A percentile compares a stretch with the other conserved stretches of the same genome.
These are phyloP conservation scores for Raffaelea albimanens DNA, from an alignment of 2,329 filamentous ascomycete genomes.

Conservation along the genomic window DNA sequence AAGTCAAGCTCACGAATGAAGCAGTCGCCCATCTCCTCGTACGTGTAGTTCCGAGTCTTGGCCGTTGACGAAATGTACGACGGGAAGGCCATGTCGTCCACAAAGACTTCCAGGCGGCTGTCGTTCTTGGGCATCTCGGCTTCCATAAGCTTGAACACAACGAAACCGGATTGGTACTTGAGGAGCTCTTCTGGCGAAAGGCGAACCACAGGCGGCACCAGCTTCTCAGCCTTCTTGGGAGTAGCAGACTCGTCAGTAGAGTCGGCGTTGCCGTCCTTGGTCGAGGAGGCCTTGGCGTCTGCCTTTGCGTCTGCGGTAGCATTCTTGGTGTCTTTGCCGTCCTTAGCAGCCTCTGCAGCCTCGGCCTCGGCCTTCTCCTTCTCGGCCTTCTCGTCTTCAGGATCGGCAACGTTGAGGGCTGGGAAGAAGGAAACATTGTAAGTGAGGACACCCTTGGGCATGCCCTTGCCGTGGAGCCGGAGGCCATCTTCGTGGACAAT, in stretches of 20 bases:
- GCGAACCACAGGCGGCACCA: slow-evolving; percentile 63
- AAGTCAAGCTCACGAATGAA: slow-evolving; percentile 97
- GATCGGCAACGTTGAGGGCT: slow-evolving; percentile 76
- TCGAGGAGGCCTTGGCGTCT: too few species aligned
- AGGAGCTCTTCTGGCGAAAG: slow-evolving; percentile 72
- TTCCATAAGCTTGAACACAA: slow-evolving; percentile 92
- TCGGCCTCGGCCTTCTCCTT: slow-evolving; percentile 36
- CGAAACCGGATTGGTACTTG: slow-evolving; percentile 79
- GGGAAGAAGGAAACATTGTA: slow-evolving; percentile 89
- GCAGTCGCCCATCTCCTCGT: slow-evolving; percentile 91
- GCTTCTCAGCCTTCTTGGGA: slow-evolving; percentile 27
- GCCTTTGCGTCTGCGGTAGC: slow-evolving; percentile 12
- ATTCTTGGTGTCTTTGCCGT: slow-evolving; percentile 5
- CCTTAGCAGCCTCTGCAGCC: slow-evolving; percentile 23
- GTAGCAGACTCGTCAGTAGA: slow-evolving; percentile 31
- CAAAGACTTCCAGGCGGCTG: slow-evolving; percentile 74
- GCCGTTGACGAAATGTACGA: slow-evolving; percentile 76
- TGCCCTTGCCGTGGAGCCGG: slow-evolving; percentile 61
- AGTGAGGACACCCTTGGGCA: slow-evolving; percentile 68
- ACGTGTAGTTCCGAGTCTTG: slow-evolving; percentile 56
- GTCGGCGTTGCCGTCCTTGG: slow-evolving; percentile 3
- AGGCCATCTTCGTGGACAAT: slow-evolving; percentile 57
- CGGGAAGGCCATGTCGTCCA: slow-evolving; percentile 91
- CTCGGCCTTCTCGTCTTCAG: slow-evolving; percentile 69
- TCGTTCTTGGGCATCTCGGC: slow-evolving; percentile 70